These are phyloP conservation scores for Lojkania enalia DNA, from an alignment of 2,329 filamentous ascomycete genomes.

Conservation along the genomic window DNA sequence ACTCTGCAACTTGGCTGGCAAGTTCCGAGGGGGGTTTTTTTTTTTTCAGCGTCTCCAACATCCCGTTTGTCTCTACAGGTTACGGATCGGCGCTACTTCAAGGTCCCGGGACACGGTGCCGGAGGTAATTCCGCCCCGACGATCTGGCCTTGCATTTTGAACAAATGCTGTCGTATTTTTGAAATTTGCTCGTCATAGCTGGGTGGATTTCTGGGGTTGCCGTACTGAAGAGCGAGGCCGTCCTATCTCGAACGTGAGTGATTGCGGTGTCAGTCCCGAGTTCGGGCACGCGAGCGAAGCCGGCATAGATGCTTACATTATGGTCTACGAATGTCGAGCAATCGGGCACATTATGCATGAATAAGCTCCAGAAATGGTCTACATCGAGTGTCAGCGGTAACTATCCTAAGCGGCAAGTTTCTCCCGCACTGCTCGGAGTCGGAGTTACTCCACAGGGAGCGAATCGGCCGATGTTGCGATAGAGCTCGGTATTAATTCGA, in stretches of 20 bases:
- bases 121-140: conserved; percentile 5
- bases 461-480: no score
- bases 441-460: no score
- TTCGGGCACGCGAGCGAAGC: neutral
- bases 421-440: neutral
- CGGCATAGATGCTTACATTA: conserved; percentile 15
- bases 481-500: no score
- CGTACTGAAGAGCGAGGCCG: conserved; percentile 52
- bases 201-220: conserved; percentile 48
- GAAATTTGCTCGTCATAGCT: conserved; percentile 45
- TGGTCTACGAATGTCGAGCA: conserved; percentile 53
- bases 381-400: conserved; percentile 1
- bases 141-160: conserved; percentile 44
- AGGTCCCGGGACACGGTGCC: conserved; percentile 12
- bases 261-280: neutral
- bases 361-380: conserved; percentile 40
- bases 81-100: no score
- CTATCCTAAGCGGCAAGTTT: neutral
- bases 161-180: conserved; percentile 51
- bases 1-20: no score
- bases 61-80: no score
- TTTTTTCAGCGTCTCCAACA: no score
- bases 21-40: no score
- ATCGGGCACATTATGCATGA: conserved; percentile 51
- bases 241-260: conserved; percentile 36